Conservation (phyloP, 768 basidiomycete genomes). For the Podaxis sp. region DNA sequence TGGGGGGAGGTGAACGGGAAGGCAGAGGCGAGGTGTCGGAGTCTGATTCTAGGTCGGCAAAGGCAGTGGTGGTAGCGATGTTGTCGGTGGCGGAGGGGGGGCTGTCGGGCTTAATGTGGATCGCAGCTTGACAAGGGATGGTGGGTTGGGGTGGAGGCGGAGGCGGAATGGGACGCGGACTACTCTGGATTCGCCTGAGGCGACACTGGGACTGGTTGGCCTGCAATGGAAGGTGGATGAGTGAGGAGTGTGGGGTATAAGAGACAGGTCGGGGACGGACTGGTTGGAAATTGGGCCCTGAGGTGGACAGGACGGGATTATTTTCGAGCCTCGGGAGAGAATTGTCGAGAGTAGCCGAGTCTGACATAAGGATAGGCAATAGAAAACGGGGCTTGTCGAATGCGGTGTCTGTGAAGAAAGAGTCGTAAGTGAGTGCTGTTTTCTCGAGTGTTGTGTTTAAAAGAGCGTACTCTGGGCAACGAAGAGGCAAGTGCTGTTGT, state of each 20-base stretch:
- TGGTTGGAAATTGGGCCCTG: background rate
- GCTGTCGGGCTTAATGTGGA: background rate
- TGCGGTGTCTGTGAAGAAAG: background rate
- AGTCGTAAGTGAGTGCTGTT: background rate
- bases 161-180: background rate
- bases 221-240: background rate
- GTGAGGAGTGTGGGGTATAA: background rate
- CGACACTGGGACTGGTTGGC: slow-evolving; percentile 2
- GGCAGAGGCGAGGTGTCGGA: background rate
- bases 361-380: background rate
- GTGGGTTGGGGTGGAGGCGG: background rate
- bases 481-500: background rate
- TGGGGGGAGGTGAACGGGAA: background rate
- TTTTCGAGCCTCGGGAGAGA: background rate
- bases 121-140: background rate
- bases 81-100: background rate
- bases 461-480: background rate
- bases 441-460: background rate
- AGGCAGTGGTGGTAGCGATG: background rate
- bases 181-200: slow-evolving; percentile 11
- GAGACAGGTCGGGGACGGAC: background rate
- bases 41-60: background rate
- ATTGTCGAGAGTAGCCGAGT: background rate
- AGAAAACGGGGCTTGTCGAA: too few species aligned
- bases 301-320: background rate